These are phyloP conservation scores for Saccharomycopsis sp. DNA, from an alignment of 805 yeast genomes.

Conservation along the genomic window DNA sequence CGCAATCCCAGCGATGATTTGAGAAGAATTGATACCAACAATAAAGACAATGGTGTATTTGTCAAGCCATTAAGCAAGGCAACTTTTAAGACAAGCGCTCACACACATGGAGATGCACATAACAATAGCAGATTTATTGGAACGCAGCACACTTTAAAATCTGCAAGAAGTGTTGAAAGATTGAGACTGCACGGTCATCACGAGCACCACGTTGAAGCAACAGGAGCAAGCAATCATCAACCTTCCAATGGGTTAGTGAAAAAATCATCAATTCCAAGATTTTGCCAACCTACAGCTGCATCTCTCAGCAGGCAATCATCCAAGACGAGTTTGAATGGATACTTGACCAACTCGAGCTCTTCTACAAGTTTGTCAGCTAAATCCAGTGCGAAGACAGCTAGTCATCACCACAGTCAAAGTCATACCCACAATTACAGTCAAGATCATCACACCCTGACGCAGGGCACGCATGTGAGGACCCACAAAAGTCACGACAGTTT, in stretches of 20 bases:
- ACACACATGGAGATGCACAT: neutral
- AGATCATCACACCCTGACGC: too few relatives aligned
- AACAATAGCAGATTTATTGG: neutral
- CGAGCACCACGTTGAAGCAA: too few relatives aligned
- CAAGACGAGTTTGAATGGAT: constrained; percentile 6
- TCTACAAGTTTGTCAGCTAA: too few relatives aligned
- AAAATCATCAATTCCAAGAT: constrained; percentile 14
- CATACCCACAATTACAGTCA: too few relatives aligned
- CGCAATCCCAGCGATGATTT: too few relatives aligned
- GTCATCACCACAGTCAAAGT: too few relatives aligned
- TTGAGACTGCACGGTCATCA: neutral
- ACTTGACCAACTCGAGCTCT: constrained; percentile 3
- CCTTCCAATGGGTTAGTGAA: neutral
- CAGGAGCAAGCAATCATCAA: neutral
- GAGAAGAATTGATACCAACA: too few relatives aligned
- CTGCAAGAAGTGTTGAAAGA: constrained; percentile 8
- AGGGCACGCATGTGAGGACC: too few relatives aligned
- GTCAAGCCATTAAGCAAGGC: constrained; percentile 5
- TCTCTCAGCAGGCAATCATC: constrained; percentile 19
- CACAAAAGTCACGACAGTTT: too few relatives aligned
- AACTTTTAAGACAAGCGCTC: neutral
- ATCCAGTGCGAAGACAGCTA: too few relatives aligned
- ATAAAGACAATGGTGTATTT: constrained; percentile 4
- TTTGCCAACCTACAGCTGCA: constrained; percentile 17
- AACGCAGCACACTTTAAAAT: constrained; percentile 2